These are phyloP conservation scores for Escallonia herrerae DNA, from an alignment of 129 eudicot species.

Conservation along the genomic window DNA sequence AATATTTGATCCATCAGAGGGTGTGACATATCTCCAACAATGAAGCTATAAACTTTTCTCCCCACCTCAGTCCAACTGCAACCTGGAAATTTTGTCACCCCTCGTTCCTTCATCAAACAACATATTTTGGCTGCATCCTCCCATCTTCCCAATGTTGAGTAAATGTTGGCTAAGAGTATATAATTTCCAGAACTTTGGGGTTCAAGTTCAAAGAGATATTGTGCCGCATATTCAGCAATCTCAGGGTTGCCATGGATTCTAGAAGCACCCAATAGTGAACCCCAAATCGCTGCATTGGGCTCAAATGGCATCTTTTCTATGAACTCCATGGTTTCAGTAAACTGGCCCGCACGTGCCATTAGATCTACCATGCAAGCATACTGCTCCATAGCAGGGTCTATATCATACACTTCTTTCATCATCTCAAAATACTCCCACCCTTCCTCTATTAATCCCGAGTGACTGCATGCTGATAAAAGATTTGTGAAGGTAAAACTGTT, in stretches of 20 bases:
- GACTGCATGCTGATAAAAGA: constrained; percentile 16
- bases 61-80: constrained; percentile 12
- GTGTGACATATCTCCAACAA: constrained; percentile 8
- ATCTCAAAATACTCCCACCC: constrained; percentile 12
- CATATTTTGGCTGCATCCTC: constrained; percentile 13
- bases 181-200: constrained; percentile 15
- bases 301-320: constrained; percentile 9
- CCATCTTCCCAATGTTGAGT: constrained; percentile 14
- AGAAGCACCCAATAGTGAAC: constrained; percentile 9
- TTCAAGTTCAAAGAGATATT: constrained; percentile 15
- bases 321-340: neutral
- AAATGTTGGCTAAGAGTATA: constrained; percentile 17
- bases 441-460: constrained; percentile 16
- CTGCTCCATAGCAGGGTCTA: constrained; percentile 14
- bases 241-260: constrained; percentile 9
- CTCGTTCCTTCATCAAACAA: constrained; percentile 6
- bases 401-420: constrained; percentile 12
- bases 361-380: constrained; percentile 25
- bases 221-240: constrained; percentile 18
- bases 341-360: constrained; percentile 13
- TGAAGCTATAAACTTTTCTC: neutral
- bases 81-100: constrained; percentile 11
- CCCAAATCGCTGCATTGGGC: constrained; percentile 18
- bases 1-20: constrained; percentile 10
- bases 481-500: constrained; percentile 10